Base-by-base conservation (phyloP, 768 basidiomycete species). In the Epithele typhae region DNA sequence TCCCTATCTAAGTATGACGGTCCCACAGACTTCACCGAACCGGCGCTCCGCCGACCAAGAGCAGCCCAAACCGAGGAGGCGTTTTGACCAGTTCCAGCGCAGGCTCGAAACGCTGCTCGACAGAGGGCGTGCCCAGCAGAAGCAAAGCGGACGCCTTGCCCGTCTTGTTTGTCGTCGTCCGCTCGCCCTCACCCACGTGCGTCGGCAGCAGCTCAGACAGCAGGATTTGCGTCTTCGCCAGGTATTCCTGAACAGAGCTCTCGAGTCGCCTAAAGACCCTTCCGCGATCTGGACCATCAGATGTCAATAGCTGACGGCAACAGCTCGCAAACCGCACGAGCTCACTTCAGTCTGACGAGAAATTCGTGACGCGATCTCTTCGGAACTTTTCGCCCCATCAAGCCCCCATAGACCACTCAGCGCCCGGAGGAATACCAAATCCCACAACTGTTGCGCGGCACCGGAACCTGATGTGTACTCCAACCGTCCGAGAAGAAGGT, bases 31-130 rank as follows among this genome's bases (percentile, higher is more conserved):
- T 53, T 49, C 58, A 61, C 42, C 59, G 58, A 33, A 51, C 38
- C 48, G 63, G 59, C 50, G 66, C 62, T 54, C 68, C 73, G 43
- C 78, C 82, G 47, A 87, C 72, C 46, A 89, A 71, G 37, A 92
- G 66, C 59, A 90, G 68, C 14, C 86, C 86, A 65, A 92, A 88
- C 47, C 89, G 74, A 35, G 84, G 73, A 33, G 81, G 80, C 15
- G 87, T 79, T 53, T 84, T 87, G 18, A 81, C 83, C 25, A 86
- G 62, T 32, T 83, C 77, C 35, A 88, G 59, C 23, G 79, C 76
- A 30, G 81, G 66, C 41, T 79, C 74, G 57, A 79, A 78, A 21
- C 75, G 70, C 49, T 77, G 70, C 40, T 82, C 79, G 32, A 68
- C 54, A 14, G 64, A 56, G 46, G 85, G 81, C 22, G 69, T 61